Evolutionary conservation across 106 monocot genomes (phyloP).

Genomic region (Amphibolis antarctica): DNA sequence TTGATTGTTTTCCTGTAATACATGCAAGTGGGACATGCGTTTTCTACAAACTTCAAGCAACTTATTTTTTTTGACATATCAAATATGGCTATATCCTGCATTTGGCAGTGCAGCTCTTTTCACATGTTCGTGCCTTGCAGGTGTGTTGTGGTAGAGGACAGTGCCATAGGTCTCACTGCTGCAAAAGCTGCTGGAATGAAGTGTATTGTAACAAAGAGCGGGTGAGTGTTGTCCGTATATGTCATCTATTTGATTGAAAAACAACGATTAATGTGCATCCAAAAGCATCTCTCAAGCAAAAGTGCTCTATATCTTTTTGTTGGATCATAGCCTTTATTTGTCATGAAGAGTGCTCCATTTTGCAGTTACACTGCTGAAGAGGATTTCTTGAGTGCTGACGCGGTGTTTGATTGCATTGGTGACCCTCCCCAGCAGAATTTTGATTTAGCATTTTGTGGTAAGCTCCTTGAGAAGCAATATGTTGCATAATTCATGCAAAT

Average conservation of each 20-base stretch:
- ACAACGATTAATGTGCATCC: too few relatives aligned
- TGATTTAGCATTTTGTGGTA: slow-evolving; percentile 59
- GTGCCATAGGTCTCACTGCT: slow-evolving; percentile 87
- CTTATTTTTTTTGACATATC: too few relatives aligned
- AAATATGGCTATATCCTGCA: too few relatives aligned
- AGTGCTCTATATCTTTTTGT: too few relatives aligned
- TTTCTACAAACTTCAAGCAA: too few relatives aligned
- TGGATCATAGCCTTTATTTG: too few relatives aligned
- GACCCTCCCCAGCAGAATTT: slow-evolving; percentile 69
- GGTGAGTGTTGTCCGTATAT: slow-evolving; percentile 22
- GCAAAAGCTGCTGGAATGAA: slow-evolving; percentile 98
- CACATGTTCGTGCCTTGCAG: slow-evolving; percentile 28
- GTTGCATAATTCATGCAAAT: too few relatives aligned
- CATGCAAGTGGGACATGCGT: too few relatives aligned
- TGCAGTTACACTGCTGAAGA: slow-evolving; percentile 89
- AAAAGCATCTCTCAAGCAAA: too few relatives aligned
- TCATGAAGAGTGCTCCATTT: not conserved
- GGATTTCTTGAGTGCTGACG: slow-evolving; percentile 73
- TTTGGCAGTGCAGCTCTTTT: too few relatives aligned
- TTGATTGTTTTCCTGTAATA: not conserved
- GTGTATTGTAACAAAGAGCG: slow-evolving; percentile 93
- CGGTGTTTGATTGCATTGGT: slow-evolving; percentile 92
- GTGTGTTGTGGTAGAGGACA: slow-evolving; percentile 94
- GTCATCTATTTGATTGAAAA: not conserved
- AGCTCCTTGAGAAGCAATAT: slow-evolving; percentile 74